Conservation (phyloP, 106 monocot genomes). For the Platanthera guangdongensis region DNA sequence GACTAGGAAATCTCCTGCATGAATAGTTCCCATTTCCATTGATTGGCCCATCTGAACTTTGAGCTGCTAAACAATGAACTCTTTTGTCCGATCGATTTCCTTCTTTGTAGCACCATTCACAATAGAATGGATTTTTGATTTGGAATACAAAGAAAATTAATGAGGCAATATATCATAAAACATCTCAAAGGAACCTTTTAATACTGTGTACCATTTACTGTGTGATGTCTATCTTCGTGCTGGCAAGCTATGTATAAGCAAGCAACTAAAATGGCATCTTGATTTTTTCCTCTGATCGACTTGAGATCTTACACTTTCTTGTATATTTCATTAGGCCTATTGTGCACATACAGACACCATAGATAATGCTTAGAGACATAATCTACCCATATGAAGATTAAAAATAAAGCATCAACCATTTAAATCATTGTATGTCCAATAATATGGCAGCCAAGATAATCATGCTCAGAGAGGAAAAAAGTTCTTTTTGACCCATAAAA, state of each 20-base stretch:
- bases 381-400: not conserved
- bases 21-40: slow-evolving; percentile 31
- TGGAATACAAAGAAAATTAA: not conserved
- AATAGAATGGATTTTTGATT: slow-evolving; percentile 25
- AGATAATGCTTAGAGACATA: not conserved
- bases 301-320: slow-evolving; percentile 31
- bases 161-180: not conserved
- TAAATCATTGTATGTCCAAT: slow-evolving; percentile 62
- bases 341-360: slow-evolving; percentile 2
- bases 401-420: not conserved
- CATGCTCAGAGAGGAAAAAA: slow-evolving; percentile 19
- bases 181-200: not conserved
- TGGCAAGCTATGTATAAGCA: slow-evolving; percentile 27
- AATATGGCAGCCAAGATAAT: slow-evolving; percentile 53
- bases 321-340: slow-evolving; percentile 27
- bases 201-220: slow-evolving; percentile 19
- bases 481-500: not conserved
- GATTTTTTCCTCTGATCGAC: slow-evolving; percentile 29
- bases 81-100: slow-evolving; percentile 28
- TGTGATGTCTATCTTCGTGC: slow-evolving; percentile 27
- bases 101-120: slow-evolving; percentile 33
- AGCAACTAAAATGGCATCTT: slow-evolving; percentile 26
- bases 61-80: slow-evolving; percentile 29
- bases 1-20: slow-evolving; percentile 27
- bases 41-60: slow-evolving; percentile 27